Base-by-base conservation (phyloP, 2,329 filamentous ascomycete species). In the Neocucurbitaria cava region DNA sequence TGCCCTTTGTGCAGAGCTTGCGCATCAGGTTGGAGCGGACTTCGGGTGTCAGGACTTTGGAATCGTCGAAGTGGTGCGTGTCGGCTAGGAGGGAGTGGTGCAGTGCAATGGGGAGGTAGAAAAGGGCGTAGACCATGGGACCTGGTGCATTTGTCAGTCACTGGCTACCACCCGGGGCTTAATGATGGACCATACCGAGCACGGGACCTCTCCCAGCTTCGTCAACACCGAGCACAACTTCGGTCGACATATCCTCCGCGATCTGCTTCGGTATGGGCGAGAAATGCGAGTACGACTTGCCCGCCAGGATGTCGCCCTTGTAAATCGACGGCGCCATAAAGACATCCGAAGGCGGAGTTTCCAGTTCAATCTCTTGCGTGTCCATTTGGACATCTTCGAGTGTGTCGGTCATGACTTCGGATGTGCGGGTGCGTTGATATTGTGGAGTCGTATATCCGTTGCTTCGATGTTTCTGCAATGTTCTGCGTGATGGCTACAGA, bases 191-290 rank as follows among this genome's bases (percentile, higher is more conserved):
- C 51, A 82, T 88, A 64, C 91, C 94, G 11, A 98, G 85, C n/a
- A 97, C 94, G 21, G 94, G 94, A 1, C 94, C 94, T 69, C 94
- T 87, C 41, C 94, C 94, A 64, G 94, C 94, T 81, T 98, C 94
- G 75, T 98, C 94, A 46, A 98, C 89, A 58, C 94, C 94, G 20
- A 98, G 83, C 18, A 90, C 88, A 76, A 91, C 95, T 70, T 87
- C 83, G 52, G 81, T 83, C 17, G 70, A 69, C 73, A 78, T 76
- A 61, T 81, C 76, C 7, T 75, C 62, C 18, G 67, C 58, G 17
- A 82, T 69, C 15, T 69, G 65, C 36, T 68, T 52, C 4, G 81
- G 80, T 15, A 82, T 75, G 1, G 76, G 66, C 10, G 79, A 81
- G 52, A 77, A 79, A 58, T 82, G 76, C 9, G 80, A 78, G 59